These are phyloP conservation scores for Skeletonema costatum DNA, from an alignment of 108 stramenopile genomes.

Conservation along the genomic window DNA sequence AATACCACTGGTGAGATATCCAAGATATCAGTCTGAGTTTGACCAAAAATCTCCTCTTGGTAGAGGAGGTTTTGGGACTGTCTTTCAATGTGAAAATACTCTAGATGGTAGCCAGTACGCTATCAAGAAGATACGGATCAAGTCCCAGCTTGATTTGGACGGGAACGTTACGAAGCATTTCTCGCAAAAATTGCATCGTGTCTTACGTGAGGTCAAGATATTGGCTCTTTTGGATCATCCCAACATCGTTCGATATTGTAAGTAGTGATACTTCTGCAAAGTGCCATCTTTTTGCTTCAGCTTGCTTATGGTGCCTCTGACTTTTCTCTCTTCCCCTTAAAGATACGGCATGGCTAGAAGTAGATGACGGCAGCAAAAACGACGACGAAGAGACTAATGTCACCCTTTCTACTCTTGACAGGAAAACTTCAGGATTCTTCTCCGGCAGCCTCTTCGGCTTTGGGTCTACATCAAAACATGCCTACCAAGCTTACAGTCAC, in stretches of 20 bases:
- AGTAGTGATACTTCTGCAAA: not conserved
- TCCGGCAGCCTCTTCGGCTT: conserved; percentile 36
- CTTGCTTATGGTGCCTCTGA: not conserved
- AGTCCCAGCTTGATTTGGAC: conserved; percentile 40
- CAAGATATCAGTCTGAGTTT: conserved; percentile 84
- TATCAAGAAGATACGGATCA: conserved; percentile 90
- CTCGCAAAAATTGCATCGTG: conserved; percentile 72
- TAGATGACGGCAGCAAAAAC: conserved; percentile 42
- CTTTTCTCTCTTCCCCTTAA: not conserved
- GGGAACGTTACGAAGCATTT: conserved; percentile 61
- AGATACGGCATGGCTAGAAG: conserved; percentile 94
- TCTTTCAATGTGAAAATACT: conserved; percentile 76
- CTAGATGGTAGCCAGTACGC: conserved; percentile 93
- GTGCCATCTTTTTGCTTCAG: not conserved
- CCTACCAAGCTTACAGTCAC: conserved; percentile 3
- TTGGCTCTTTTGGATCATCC: conserved; percentile 91
- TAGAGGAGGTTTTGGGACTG: conserved; percentile 90
- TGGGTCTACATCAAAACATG: conserved; percentile 29
- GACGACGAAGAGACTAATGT: conserved; percentile 35
- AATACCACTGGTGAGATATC: conserved; percentile 83
- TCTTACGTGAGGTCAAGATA: conserved; percentile 95
- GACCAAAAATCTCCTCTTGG: conserved; percentile 76
- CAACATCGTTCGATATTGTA: conserved; percentile 94
- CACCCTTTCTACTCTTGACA: conserved; percentile 22
- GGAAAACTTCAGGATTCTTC: conserved; percentile 8